Evolutionary conservation across 2,329 filamentous ascomycete genomes (phyloP), one percentile per base, ranked within the genome.

Genomic region (Xenoacremonium recifei): DNA sequence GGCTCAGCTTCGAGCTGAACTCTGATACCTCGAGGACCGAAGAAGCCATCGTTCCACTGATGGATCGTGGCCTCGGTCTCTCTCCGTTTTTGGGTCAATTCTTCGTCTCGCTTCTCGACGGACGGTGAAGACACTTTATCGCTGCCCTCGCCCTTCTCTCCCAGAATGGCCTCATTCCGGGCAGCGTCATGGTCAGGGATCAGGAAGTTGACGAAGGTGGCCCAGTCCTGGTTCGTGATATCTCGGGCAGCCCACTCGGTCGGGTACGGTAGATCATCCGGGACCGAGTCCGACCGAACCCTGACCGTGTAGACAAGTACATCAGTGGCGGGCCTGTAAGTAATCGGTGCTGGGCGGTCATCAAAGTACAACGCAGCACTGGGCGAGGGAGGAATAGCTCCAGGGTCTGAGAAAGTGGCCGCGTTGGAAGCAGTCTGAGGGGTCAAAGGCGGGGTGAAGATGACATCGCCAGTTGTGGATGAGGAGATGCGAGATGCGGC

Each of bases 11-110:
- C 46, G 4, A 72, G 51, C 1, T 54, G 59, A 30, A 82, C 65
- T 3, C 51, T 59, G 9, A 81, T 60, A 12, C 72, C 72, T 10
- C 78, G 64, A 3, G 73, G 75, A 1, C 51, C 60, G 44, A 82
- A 82, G 59, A 82, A 81, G 4, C 71, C 69, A 3, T 69, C 65
- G 49, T 82, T 82, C 78, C 79, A 82, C 50, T 80, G 73, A 34
- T 64, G 55, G 2, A 77, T 63, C 0, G 71, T 73, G 2, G 61
- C 60, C 15, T 73, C 66, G 5, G 68, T 50, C 18, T 65, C 59
- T 35, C 59, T 55, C 2, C 48, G 48, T 25, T 55, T 53, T 21
- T 61, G 57, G 3, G 46, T 52, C 3, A 58, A 50, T 3, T 51
- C 48, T 15, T 19, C 2, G 3, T 27, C 13, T 7, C 39, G 38